Evolutionary conservation across 768 basidiomycete genomes (phyloP).

Genomic region (Suillus spraguei): DNA sequence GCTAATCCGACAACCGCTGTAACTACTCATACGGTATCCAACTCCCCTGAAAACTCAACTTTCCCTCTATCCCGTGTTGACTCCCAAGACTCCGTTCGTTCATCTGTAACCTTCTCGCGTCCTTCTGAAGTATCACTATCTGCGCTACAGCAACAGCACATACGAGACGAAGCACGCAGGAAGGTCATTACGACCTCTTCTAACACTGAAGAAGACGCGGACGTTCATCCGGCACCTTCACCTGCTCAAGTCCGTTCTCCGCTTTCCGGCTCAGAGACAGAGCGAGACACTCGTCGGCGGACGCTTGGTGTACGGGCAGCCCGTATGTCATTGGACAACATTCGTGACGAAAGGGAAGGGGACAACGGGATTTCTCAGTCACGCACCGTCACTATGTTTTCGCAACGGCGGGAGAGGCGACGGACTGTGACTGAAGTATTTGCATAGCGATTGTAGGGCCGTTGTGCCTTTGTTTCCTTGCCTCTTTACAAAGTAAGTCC

Average conservation of each 20-base stretch:
- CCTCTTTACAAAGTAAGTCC: slow-evolving; percentile 23
- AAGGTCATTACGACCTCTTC: slow-evolving; percentile 36
- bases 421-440: slow-evolving; percentile 56
- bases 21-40: slow-evolving; percentile 65
- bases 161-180: slow-evolving; percentile 37
- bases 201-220: slow-evolving; percentile 27
- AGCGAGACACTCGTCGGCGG: slow-evolving; percentile 43
- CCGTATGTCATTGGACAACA: slow-evolving; percentile 48
- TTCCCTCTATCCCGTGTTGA: slow-evolving; percentile 44
- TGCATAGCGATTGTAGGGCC: slow-evolving; percentile 20
- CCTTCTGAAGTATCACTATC: slow-evolving; percentile 57
- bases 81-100: slow-evolving; percentile 47
- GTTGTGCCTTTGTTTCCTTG: slow-evolving; percentile 7
- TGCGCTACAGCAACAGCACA: slow-evolving; percentile 57
- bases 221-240: slow-evolving; percentile 12
- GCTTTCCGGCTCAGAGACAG: slow-evolving; percentile 53
- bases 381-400: slow-evolving; percentile 36
- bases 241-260: slow-evolving; percentile 31
- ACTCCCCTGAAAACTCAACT: slow-evolving; percentile 37
- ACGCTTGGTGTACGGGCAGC: slow-evolving; percentile 42
- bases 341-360: slow-evolving; percentile 30
- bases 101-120: slow-evolving; percentile 65
- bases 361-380: slow-evolving; percentile 45
- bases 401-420: slow-evolving; percentile 43
- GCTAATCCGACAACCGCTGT: slow-evolving; percentile 68